Base-by-base conservation (phyloP, 2,329 filamentous ascomycete genomes). In the Stromatinia cepivora region DNA sequence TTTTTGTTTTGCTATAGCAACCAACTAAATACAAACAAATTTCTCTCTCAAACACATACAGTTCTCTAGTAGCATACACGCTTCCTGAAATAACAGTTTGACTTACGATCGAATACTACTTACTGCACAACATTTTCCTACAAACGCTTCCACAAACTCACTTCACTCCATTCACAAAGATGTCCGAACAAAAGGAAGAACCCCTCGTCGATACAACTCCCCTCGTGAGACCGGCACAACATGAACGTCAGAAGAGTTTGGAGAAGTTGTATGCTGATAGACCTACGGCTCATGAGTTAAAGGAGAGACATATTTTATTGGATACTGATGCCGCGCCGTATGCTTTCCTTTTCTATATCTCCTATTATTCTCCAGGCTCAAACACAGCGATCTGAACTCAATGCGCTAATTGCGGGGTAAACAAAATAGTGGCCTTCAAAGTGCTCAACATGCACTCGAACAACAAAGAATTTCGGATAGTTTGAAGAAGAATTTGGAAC, bases 241-340 rank as follows among this genome's bases (percentile, higher is more conserved):
- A 80, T 34, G 81, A 78, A 54, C 85, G 87, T 75, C 87, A 86
- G 79, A 89, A 92, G 82, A 92, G 90, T 5, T 84, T 93, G 17
- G 90, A 92, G 80, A 88, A 89, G 75, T 88, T 92, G 76, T 84
- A 93, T 67, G 86, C 89, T 78, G 87, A 89, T 75, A 90, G 92
- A 53, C 91, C 91, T 34, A 87, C 85, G 62, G 77, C 80, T 20
- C 83, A 90, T 77, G 89, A 91, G 71, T 81, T 92, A 71, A 91
- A 90, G 80, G 86, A 90, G 73, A 81, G 87, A 71, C 86, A 91
- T 76, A 92, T 92, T 72, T 79, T 92, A 65, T 82, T 90, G 6
- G 86, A 90, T 75, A 90, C 87, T 3, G 88, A 83, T 75, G 87
- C 87, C 73, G 89, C 89, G 57, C 89, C 89, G 85, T 90, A 81